Percentiles rank a stretch among this genome's conserved stretches.
Conservation (phyloP, 202 grass and related monocot genomes). For the Schoenoplectus triqueter region DNA sequence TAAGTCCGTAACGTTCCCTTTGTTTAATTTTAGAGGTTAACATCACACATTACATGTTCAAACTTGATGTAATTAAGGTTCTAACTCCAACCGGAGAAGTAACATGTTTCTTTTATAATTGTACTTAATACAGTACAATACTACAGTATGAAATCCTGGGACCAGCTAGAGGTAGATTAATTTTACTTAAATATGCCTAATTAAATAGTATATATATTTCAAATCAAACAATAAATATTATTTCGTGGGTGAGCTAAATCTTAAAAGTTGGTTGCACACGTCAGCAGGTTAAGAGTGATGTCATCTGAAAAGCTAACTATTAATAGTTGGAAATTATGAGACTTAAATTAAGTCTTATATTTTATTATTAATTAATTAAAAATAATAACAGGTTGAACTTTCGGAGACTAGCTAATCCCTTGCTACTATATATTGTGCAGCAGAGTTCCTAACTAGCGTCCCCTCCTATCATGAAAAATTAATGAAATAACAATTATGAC, state of each 20-base stretch:
- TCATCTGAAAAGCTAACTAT: background rate
- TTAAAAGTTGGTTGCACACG: background rate
- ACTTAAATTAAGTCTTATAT: background rate
- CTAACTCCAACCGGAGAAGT: too few species aligned
- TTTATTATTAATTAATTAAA: constrained; percentile 16
- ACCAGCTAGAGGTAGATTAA: background rate
- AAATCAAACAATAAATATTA: background rate
- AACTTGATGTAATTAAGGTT: background rate
- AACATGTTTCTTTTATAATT: too few species aligned
- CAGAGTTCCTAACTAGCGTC: background rate
- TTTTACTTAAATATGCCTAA: background rate
- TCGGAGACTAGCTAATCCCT: background rate
- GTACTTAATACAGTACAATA: background rate
- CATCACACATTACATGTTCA: constrained; percentile 24
- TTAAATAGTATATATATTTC: background rate
- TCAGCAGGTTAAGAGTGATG: constrained; percentile 2
- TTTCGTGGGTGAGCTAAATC: background rate
- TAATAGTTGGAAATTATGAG: background rate
- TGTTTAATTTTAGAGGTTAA: background rate
- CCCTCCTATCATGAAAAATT: background rate
- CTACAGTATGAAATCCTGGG: background rate
- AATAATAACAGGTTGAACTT: background rate
- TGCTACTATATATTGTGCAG: background rate
- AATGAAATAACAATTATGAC: background rate
- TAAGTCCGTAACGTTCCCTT: background rate